Base-by-base conservation (phyloP, 2,329 filamentous ascomycete genomes). In the Ilyonectria destructans region DNA sequence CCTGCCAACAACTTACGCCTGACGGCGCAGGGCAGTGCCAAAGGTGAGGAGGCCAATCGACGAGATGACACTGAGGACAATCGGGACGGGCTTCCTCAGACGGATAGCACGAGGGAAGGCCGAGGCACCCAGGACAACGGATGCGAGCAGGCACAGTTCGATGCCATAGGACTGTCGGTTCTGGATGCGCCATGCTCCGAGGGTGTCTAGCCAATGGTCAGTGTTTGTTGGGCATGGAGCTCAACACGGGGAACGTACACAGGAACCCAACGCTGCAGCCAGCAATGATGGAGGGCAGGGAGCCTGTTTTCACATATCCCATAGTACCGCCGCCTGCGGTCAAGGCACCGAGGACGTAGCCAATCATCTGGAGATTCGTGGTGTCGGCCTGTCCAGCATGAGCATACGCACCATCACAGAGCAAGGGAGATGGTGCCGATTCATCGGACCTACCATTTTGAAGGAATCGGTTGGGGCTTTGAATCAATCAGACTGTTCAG, bases 61-160 rank as follows among this genome's bases (percentile, higher is more conserved):
- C 15, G 96, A 94, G 77, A 98, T 79, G 55, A 95, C 77, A 77
- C 93, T 96, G 77, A 99, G 84, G 12, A 91, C 89, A 63, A 93
- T 86, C 1, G 96, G 96, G 59, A 99, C 89, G 1, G 94, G 93
- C 88, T 98, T 99, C 75, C 88, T 86, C 48, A 91, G 88, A 80
- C 91, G 93, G 77, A 99, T 90, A 5, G 95, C 96, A 59, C 96
- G 89, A 13, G 96, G 96, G 68, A 98, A 91, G 2, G 93, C 92
- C 48, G 93, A 93, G 21, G 94, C 95, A 48, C 88, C 96, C 40
- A 99, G 88, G 29, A 98, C 84, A n/a, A 94, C 77, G 1, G 94
- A 97, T 5, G 96, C 96, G 49, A 98, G 86, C 10, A 99, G 87
- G n/a, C 92, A 93, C 49, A 97, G 85, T 82, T 98, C 96, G 74